Conservation (phyloP, 1,284 basidiomycete genomes). For the Puccinia polysora region DNA sequence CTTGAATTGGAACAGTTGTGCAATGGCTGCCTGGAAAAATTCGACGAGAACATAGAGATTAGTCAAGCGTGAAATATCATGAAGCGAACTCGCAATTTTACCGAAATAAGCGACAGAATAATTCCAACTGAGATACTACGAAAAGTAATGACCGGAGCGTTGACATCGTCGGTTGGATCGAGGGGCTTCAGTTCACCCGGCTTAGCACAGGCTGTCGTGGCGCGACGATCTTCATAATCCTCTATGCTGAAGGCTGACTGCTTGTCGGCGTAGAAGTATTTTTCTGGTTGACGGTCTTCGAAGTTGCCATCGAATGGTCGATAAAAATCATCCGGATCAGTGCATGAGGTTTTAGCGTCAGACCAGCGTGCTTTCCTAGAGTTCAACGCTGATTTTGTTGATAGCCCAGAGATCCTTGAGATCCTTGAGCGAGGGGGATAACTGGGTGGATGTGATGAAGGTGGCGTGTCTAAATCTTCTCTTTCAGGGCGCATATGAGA, state of each 20-base stretch:
- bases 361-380: conserved; percentile 6
- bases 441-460: background rate
- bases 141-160: conserved; percentile 36
- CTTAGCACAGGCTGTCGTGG: background rate
- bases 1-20: conserved; percentile 43
- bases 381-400: background rate
- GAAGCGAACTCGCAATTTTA: background rate
- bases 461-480: background rate
- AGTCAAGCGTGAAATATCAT: background rate
- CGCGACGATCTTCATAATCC: background rate
- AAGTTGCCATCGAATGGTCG: conserved; percentile 20
- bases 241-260: background rate
- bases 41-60: background rate
- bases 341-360: background rate
- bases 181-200: conserved; percentile 26
- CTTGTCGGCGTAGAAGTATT: background rate
- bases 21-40: conserved; percentile 36
- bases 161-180: conserved; percentile 28
- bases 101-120: conserved; percentile 34
- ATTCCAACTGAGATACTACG: conserved; percentile 38
- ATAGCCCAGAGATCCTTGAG: background rate
- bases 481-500: background rate
- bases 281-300: background rate
- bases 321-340: conserved; percentile 35
- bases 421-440: background rate